A percentile compares a stretch with the other conserved stretches of the same genome.
These are phyloP conservation scores for Prunus mira DNA, from an alignment of 306 rosid genomes.

Conservation along the genomic window DNA sequence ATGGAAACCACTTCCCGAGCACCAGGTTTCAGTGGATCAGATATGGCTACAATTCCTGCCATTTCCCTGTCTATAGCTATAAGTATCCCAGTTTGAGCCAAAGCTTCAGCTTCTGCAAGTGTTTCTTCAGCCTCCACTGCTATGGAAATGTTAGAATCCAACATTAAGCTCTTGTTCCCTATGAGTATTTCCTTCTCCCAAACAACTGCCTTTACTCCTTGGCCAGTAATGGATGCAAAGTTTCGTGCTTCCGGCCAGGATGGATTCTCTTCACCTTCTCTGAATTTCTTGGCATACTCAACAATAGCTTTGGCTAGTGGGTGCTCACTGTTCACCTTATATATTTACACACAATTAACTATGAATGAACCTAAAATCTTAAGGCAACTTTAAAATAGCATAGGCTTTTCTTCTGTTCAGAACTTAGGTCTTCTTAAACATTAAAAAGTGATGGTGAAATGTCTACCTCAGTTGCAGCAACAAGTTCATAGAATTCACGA, in stretches of 20 bases:
- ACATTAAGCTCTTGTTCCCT: slow-evolving; percentile 76
- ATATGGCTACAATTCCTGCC: slow-evolving; percentile 62
- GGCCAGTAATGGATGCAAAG: slow-evolving; percentile 68
- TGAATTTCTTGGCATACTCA: slow-evolving; percentile 55
- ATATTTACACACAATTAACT: slow-evolving; percentile 2
- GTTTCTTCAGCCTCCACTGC: slow-evolving; percentile 52
- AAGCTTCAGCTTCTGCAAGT: slow-evolving; percentile 55
- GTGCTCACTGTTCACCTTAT: slow-evolving; percentile 87
- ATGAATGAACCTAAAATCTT: background rate
- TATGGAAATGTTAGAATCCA: slow-evolving; percentile 41
- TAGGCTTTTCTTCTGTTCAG: background rate
- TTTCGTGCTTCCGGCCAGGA: slow-evolving; percentile 60
- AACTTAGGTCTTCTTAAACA: background rate
- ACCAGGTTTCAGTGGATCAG: slow-evolving; percentile 77
- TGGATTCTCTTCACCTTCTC: slow-evolving; percentile 47
- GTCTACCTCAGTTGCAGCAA: slow-evolving; percentile 76
- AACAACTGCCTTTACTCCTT: slow-evolving; percentile 68
- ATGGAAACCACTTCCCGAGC: slow-evolving; percentile 66
- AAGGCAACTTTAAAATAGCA: background rate
- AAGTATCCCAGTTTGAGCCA: slow-evolving; percentile 73
- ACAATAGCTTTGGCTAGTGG: slow-evolving; percentile 82
- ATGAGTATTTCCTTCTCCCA: slow-evolving; percentile 45
- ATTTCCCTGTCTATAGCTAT: slow-evolving; percentile 55
- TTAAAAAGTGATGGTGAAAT: background rate
- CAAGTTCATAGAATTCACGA: slow-evolving; percentile 51